phyloP scores from a whole-genome alignment of 139 green algal genomes.

The Auxenochlorella pyrenoidosa region DNA sequence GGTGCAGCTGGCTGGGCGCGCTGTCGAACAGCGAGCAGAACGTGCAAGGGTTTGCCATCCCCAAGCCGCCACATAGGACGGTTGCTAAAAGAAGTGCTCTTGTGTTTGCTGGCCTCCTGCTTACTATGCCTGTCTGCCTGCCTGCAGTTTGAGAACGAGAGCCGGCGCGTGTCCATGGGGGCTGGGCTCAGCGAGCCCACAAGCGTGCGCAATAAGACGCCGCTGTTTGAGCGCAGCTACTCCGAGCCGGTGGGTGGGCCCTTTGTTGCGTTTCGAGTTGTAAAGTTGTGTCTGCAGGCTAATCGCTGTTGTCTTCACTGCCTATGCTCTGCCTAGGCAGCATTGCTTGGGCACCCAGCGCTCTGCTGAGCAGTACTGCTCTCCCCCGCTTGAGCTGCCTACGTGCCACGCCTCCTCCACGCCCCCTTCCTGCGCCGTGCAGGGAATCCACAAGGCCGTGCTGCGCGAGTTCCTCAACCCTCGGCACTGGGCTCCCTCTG shows the following conservation, averaged over 20 bases:
- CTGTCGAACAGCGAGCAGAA: not conserved
- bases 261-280: too few relatives aligned
- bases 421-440: not conserved
- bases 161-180: constrained; percentile 79
- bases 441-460: constrained; percentile 90
- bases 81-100: too few relatives aligned
- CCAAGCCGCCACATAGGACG: too few relatives aligned
- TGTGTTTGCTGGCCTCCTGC: too few relatives aligned
- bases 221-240: constrained; percentile 59
- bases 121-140: too few relatives aligned
- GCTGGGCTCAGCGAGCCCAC: constrained; percentile 31
- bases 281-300: too few relatives aligned
- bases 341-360: not conserved
- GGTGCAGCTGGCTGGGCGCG: not conserved
- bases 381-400: not conserved
- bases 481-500: constrained; percentile 82
- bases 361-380: not conserved
- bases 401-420: not conserved
- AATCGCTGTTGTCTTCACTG: too few relatives aligned
- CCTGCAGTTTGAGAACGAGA: constrained; percentile 97
- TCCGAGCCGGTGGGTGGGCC: constrained; percentile 28
- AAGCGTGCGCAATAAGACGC: constrained; percentile 40
- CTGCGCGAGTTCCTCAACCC: constrained; percentile 89
- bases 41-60: not conserved
- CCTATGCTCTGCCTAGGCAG: not conserved